Conservation (phyloP, 345 rosid species). For the Ailanthus altissimus region DNA sequence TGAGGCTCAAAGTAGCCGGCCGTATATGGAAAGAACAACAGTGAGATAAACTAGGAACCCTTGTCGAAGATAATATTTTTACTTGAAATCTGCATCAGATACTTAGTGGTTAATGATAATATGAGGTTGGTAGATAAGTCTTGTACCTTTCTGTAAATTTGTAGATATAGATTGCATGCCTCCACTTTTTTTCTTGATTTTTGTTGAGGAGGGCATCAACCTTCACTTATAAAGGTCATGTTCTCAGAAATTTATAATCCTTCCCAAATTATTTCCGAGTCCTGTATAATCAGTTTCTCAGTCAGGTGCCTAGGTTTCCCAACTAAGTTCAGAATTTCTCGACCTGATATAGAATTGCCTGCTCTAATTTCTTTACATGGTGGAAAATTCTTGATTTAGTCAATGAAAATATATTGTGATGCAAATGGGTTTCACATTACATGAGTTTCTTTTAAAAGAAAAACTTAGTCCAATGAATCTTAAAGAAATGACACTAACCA, state of each 20-base stretch:
- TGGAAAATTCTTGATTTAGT: no score
- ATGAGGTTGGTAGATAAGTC: neutral
- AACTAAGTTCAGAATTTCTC: no score
- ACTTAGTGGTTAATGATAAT: neutral
- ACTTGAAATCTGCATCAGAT: neutral
- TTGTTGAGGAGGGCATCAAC: neutral
- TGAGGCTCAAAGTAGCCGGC: slow-evolving; percentile 51
- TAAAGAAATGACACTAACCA: no score
- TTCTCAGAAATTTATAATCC: neutral
- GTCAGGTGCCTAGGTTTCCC: no score
- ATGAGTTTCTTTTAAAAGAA: no score
- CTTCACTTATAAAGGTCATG: neutral
- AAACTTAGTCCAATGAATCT: no score
- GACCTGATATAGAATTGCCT: no score
- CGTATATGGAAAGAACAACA: slow-evolving; percentile 55
- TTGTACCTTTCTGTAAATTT: slow-evolving; percentile 11
- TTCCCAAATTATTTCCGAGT: neutral
- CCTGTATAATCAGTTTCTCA: no score
- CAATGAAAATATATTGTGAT: no score
- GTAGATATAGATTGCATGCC: slow-evolving; percentile 15
- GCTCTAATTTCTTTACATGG: no score
- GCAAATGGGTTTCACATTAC: no score
- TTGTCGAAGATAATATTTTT: neutral
- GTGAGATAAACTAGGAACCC: slow-evolving; percentile 22
- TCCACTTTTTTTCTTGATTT: neutral